A percentile compares a stretch with the other conserved stretches of the same genome.
Conservation (phyloP, 768 basidiomycete species). For the Stropharia rugosoannulata region DNA sequence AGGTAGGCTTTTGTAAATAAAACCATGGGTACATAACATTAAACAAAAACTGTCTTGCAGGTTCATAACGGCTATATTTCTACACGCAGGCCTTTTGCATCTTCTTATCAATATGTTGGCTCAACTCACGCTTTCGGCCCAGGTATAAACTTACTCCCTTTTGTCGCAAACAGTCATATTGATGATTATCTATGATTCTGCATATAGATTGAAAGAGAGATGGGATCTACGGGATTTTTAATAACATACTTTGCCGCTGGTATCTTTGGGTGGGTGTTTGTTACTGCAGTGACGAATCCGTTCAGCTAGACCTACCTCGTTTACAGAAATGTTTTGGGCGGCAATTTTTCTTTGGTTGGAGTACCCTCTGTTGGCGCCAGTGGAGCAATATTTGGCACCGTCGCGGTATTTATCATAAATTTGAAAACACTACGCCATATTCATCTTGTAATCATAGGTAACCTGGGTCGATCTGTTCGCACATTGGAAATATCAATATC, state of each 20-base stretch:
- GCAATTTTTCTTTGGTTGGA: slow-evolving; percentile 90
- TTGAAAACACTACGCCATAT: background rate
- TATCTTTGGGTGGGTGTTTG: slow-evolving; percentile 75
- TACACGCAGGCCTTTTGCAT: slow-evolving; percentile 97
- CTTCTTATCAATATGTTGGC: slow-evolving; percentile 88
- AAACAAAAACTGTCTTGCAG: slow-evolving; percentile 32
- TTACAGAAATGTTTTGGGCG: slow-evolving; percentile 79
- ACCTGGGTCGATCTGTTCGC: slow-evolving; percentile 89
- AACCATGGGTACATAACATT: background rate
- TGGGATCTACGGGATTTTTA: slow-evolving; percentile 86
- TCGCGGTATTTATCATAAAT: slow-evolving; percentile 51
- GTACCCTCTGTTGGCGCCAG: slow-evolving; percentile 89
- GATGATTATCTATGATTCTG: background rate
- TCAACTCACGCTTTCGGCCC: slow-evolving; percentile 76
- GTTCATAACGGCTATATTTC: slow-evolving; percentile 86
- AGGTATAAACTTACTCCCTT: slow-evolving; percentile 41
- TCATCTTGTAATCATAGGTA: slow-evolving; percentile 37
- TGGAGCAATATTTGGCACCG: slow-evolving; percentile 88
- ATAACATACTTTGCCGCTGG: slow-evolving; percentile 89
- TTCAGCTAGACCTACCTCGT: background rate
- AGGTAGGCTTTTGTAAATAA: slow-evolving; percentile 25
- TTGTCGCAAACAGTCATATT: background rate
- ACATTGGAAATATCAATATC: slow-evolving; percentile 89
- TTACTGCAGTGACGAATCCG: background rate
- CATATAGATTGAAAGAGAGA: slow-evolving; percentile 79